Evolutionary conservation across 345 rosid species (phyloP).

Genomic region (Salix caprea): DNA sequence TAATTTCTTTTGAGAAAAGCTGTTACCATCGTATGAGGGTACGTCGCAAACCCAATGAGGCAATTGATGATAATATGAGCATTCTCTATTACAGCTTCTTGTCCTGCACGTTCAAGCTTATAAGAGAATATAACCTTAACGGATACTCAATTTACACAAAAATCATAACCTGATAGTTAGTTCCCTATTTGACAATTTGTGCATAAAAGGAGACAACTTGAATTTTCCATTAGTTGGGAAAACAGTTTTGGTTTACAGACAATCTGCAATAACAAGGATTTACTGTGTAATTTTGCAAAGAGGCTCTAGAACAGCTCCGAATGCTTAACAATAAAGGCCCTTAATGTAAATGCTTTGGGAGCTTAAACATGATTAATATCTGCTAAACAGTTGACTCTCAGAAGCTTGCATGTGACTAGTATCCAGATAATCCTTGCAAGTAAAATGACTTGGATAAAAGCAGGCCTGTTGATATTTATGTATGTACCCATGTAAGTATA

Average conservation of each 20-base stretch:
- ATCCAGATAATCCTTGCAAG: not conserved
- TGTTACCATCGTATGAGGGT: slow-evolving; percentile 70
- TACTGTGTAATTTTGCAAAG: not conserved
- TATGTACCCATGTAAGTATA: too few species aligned
- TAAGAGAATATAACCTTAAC: not conserved
- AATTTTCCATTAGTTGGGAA: not conserved
- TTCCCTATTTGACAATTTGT: not conserved
- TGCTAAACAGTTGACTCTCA: not conserved
- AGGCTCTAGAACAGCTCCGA: not conserved
- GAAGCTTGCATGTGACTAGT: not conserved
- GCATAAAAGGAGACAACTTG: not conserved
- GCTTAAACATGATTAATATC: too few species aligned
- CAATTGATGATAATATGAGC: slow-evolving; percentile 53
- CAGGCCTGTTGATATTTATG: not conserved
- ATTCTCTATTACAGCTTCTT: slow-evolving; percentile 54
- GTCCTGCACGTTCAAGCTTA: slow-evolving; percentile 44
- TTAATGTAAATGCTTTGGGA: not conserved
- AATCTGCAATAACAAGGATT: not conserved
- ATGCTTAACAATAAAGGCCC: not conserved
- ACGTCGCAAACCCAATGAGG: slow-evolving; percentile 45
- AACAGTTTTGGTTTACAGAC: not conserved
- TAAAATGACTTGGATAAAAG: not conserved
- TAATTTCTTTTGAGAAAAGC: not conserved
- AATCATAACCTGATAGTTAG: not conserved
- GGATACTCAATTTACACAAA: not conserved